Evolutionary conservation across 2,329 filamentous ascomycete genomes (phyloP).

Genomic region (Colletotrichum sp.): DNA sequence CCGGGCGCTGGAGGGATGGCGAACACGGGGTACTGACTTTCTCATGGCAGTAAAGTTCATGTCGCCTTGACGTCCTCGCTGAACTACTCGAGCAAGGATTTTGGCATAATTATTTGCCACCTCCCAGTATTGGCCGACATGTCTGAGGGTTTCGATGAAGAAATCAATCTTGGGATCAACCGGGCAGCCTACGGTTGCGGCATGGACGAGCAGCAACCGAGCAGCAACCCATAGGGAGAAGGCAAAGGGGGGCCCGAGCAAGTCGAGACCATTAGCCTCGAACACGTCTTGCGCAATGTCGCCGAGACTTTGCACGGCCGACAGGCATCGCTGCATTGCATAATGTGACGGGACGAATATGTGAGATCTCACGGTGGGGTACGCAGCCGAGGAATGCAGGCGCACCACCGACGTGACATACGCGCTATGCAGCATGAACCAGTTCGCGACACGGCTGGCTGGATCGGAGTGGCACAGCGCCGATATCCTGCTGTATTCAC

Average conservation of each 20-base stretch:
- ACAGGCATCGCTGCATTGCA: constrained; percentile 49
- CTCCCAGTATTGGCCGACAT: constrained; percentile 49
- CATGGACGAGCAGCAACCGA: constrained; percentile 44
- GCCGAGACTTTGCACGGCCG: constrained; percentile 47
- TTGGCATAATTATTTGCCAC: constrained; percentile 47
- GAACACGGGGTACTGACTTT: constrained; percentile 32
- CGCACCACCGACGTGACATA: constrained; percentile 49
- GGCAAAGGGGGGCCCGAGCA: constrained; percentile 47
- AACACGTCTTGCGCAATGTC: constrained; percentile 49
- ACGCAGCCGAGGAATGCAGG: constrained; percentile 48
- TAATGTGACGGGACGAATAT: constrained; percentile 49
- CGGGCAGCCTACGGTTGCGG: constrained; percentile 39
- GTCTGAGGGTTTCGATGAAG: constrained; percentile 45
- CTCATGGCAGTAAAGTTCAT: constrained; percentile 44
- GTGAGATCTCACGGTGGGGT: constrained; percentile 43
- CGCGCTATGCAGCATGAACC: constrained; percentile 51
- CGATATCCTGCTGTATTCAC: constrained; percentile 50
- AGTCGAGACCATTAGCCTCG: constrained; percentile 46
- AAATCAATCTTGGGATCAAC: constrained; percentile 47
- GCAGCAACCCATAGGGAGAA: constrained; percentile 51
- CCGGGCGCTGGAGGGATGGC: background rate
- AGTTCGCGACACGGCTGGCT: constrained; percentile 49
- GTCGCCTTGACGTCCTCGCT: constrained; percentile 38
- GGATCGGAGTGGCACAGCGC: constrained; percentile 50
- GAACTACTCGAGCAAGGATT: constrained; percentile 43